Percentiles rank a stretch among this genome's conserved stretches.
Conservation (phyloP, 139 green algal genomes). For the Bryopsis sp. region DNA sequence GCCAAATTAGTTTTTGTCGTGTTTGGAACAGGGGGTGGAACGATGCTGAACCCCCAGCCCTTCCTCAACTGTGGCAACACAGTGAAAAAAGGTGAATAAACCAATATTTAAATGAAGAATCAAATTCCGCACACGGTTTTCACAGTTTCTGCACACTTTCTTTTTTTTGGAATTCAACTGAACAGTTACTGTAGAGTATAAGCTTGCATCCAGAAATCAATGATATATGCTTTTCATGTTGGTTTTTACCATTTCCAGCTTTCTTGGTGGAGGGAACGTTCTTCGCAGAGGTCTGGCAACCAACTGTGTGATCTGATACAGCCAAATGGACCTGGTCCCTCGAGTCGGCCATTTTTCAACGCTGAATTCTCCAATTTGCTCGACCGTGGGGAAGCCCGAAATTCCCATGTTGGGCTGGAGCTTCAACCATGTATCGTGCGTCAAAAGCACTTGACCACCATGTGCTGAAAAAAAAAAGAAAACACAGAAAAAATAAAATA, state of each 20-base stretch:
- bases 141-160: too few species aligned
- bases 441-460: slow-evolving; percentile 20
- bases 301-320: slow-evolving; percentile 53
- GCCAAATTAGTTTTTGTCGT: neutral
- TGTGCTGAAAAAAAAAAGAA: too few species aligned
- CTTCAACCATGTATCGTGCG: slow-evolving; percentile 52
- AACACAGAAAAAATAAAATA: too few species aligned
- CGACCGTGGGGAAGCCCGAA: slow-evolving; percentile 62
- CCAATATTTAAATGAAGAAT: too few species aligned
- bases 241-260: slow-evolving; percentile 22
- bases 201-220: too few species aligned
- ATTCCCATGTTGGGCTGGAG: slow-evolving; percentile 48
- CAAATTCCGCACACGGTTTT: too few species aligned
- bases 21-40: slow-evolving; percentile 27
- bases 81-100: too few species aligned
- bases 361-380: slow-evolving; percentile 57
- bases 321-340: slow-evolving; percentile 38
- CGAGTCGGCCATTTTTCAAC: slow-evolving; percentile 20
- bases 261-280: slow-evolving; percentile 24
- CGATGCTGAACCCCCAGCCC: slow-evolving; percentile 38
- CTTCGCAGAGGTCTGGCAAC: slow-evolving; percentile 46
- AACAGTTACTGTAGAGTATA: too few species aligned
- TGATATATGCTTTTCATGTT: too few species aligned
- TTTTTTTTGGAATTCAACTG: too few species aligned
- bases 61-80: slow-evolving; percentile 20